Evolutionary conservation across 345 rosid species (phyloP).

Genomic region (Populus tremula): DNA sequence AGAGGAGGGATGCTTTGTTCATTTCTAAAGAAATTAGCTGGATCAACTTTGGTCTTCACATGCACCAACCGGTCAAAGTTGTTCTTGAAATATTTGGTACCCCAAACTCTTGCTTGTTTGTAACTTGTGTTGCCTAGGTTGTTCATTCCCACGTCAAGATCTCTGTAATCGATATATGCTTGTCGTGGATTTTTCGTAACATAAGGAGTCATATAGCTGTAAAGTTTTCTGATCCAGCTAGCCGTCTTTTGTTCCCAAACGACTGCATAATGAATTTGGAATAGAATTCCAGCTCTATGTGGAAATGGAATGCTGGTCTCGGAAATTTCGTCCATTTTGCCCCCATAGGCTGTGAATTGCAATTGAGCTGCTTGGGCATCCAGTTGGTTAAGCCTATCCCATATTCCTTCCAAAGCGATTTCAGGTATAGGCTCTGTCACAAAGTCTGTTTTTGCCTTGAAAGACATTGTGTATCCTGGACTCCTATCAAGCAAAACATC

Average conservation of each 20-base stretch:
- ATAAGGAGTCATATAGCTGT: conserved; percentile 40
- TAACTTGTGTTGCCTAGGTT: conserved; percentile 30
- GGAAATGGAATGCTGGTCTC: conserved; percentile 16
- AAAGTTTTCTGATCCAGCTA: conserved; percentile 38
- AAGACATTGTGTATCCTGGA: neutral
- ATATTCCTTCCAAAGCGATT: neutral
- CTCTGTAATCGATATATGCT: conserved; percentile 59
- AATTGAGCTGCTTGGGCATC: neutral
- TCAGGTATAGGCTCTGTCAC: conserved; percentile 12
- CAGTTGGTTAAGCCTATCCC: neutral
- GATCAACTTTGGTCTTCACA: conserved; percentile 14
- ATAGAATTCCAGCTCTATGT: conserved; percentile 17
- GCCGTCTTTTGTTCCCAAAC: neutral
- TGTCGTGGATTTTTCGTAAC: conserved; percentile 64
- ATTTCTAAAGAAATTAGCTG: conserved; percentile 21
- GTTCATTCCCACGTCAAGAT: conserved; percentile 57
- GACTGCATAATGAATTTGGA: conserved; percentile 15
- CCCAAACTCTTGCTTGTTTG: conserved; percentile 45
- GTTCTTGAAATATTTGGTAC: conserved; percentile 42
- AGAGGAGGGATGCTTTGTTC: conserved; percentile 19
- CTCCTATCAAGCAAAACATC: neutral
- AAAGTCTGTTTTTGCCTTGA: conserved; percentile 20
- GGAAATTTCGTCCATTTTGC: conserved; percentile 15
- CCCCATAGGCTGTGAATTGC: conserved; percentile 19
- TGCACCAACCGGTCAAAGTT: conserved; percentile 29